Evolutionary conservation across 129 eudicot genomes (phyloP).

Genomic region (Ambrosia artemisiifolia): DNA sequence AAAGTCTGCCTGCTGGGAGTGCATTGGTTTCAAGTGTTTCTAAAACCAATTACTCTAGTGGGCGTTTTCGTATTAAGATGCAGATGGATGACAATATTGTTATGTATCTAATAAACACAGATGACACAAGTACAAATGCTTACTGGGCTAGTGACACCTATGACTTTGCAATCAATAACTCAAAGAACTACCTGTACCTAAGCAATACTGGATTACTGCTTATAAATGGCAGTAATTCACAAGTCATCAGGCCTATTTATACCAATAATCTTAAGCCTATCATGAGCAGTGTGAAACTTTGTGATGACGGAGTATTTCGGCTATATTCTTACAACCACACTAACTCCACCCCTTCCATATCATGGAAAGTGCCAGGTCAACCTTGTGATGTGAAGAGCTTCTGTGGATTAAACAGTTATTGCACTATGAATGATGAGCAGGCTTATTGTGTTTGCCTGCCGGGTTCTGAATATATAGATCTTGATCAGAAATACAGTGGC

Average conservation of each 20-base stretch:
- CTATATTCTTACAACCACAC: conserved; percentile 16
- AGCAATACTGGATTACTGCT: conserved; percentile 1
- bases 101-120: conserved; percentile 28
- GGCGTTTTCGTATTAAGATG: conserved; percentile 34
- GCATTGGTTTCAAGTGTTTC: conserved; percentile 37
- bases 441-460: conserved; percentile 32
- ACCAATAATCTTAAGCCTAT: no score
- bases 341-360: not conserved
- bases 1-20: conserved; percentile 21
- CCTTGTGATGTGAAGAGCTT: conserved; percentile 25
- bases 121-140: not conserved
- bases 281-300: no score
- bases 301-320: conserved; percentile 29
- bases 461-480: conserved; percentile 19
- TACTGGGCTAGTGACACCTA: not conserved
- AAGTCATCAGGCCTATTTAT: not conserved
- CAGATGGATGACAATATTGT: conserved; percentile 41
- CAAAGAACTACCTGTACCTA: conserved; percentile 14
- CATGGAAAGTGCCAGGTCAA: not conserved
- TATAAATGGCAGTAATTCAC: not conserved
- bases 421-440: conserved; percentile 13
- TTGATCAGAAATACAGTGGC: not conserved
- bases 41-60: conserved; percentile 23
- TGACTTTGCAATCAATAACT: not conserved
- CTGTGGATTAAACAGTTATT: conserved; percentile 34